These are phyloP conservation scores for Orbilia javanica DNA, from an alignment of 2,329 filamentous ascomycete species.

Conservation along the genomic window DNA sequence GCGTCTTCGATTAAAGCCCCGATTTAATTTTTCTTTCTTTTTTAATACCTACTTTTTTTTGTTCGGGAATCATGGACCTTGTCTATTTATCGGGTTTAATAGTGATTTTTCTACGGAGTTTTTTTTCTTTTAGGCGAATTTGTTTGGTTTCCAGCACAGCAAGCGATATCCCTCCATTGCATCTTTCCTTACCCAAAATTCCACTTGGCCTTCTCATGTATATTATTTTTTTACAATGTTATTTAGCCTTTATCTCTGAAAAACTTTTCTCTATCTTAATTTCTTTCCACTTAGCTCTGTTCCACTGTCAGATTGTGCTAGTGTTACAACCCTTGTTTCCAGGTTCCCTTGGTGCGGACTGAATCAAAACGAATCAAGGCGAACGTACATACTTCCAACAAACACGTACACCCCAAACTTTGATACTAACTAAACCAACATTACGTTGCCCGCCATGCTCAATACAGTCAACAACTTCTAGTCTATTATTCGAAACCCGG, in stretches of 20 bases:
- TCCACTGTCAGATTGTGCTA: conserved; percentile 25
- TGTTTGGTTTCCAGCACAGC: conserved; percentile 27
- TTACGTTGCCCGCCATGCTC: background rate
- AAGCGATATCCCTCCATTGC: conserved; percentile 26
- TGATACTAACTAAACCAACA: background rate
- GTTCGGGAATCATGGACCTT: conserved; percentile 41
- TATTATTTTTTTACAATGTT: conserved; percentile 38
- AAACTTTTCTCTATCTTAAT: conserved; percentile 25
- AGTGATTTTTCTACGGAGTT: conserved; percentile 40
- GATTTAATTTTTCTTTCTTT: conserved; percentile 18
- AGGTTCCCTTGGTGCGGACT: conserved; percentile 17
- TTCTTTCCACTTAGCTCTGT: conserved; percentile 12
- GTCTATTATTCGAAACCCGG: background rate
- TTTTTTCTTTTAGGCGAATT: conserved; percentile 39
- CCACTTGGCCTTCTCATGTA: conserved; percentile 38
- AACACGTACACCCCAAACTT: conserved; percentile 15
- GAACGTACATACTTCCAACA: conserved; percentile 6
- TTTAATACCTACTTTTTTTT: conserved; percentile 29
- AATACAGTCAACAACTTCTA: background rate
- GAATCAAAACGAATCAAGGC: conserved; percentile 38
- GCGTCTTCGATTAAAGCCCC: conserved; percentile 29
- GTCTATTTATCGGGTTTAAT: conserved; percentile 41
- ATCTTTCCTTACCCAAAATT: conserved; percentile 22
- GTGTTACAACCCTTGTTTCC: conserved; percentile 32
- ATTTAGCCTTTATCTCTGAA: conserved; percentile 32